Base-by-base conservation (phyloP, 2,329 filamentous ascomycete genomes). In the Hawksworthiomyces lignivorus region DNA sequence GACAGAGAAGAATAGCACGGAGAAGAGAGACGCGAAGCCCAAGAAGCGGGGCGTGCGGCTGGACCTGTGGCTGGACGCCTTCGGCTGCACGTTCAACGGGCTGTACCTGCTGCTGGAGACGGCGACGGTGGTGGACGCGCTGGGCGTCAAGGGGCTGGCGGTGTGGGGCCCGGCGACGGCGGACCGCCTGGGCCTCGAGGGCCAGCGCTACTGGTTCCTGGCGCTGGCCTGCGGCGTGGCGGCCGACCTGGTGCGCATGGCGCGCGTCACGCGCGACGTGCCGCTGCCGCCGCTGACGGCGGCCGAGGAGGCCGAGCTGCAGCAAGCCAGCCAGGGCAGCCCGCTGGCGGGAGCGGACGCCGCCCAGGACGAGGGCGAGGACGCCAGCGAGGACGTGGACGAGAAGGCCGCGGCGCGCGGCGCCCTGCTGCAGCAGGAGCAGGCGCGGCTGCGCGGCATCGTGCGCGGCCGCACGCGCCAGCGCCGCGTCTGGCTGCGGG, bases 171-270 rank as follows among this genome's bases (percentile, higher is more conserved):
- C 70, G 1, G 69, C 67, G 28, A 54, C 64, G 57, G 69, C 70
- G 14, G 51, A 52, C n/a, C 51, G 48, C 20, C 52, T 83, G 4
- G 66, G 75, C 34, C 47, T 71, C 18, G 79, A 87, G 60, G 75
- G 74, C 1, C 77, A 84, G 60, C 72, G 77, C 39, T 80, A 83
- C 59, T 88, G 84, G 84, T 73, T 86, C 48, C 74, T 79, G 29
- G 72, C 72, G 0, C 62, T 87, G 18, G 62, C 62, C 10, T 70
- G 73, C 44, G 75, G 71, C 1, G 60, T 75, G 0, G 31, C 71
- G 3, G 53, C 65, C 19, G 62, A 65, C 2, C 22, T 67, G 24
- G 49, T 75, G 46, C 59, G 65, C 46, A 54, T 75, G 29, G 44
- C 62, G n/a, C 58, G 56, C 33, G 47, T 65, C 11, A 46, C 62